Evolutionary conservation across 176 grass and related monocot species (phyloP), one percentile per base, ranked within the genome.

Genomic region (Puya raimondii): DNA sequence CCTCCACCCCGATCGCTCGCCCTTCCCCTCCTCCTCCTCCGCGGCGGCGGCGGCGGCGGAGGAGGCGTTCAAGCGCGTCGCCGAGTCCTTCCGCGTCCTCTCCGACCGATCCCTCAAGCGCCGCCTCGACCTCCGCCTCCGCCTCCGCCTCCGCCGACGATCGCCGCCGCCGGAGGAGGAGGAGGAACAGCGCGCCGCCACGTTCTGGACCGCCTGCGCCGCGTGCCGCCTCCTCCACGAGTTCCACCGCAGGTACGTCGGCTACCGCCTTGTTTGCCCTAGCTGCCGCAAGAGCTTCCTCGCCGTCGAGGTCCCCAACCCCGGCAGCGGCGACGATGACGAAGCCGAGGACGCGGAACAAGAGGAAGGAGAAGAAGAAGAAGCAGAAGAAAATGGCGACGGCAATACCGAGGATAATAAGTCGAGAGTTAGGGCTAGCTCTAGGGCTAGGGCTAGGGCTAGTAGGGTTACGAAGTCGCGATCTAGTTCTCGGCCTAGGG

Each of bases 161-260:
- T 42, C 33, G 4, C 33, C 33, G 33, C 33, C 33, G 33, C 33
- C 33, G 33, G 33, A 6, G 33, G 33, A 42, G 33, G 33, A 42
- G 33, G 5, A 42, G 25, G 64, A 56, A n/a, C n/a, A n/a, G 53
- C 23, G 49, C 51, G 10, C 26, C 1, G 12, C 50, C 14, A 96
- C 88, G 21, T 91, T 96, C 82, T 92, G 88, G 92, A 96, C 92
- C 15, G 84, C 92, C 47, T 96, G 88, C 74, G 77, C 81, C 48
- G 80, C 83, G 17, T 96, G 92, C 76, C 80, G 88, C 75, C 81
- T 92, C 26, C 81, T 96, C 71, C 92, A 96, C 67, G 86, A 92
- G 71, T 96, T 92, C 74, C 80, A 92, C 70, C 83, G 88, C 23
- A 82, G 65, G 74, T 96, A 96, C 76, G 67, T 96, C 8, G 88